A percentile compares a stretch with the other conserved stretches of the same genome.
phyloP scores from a whole-genome alignment of 495 filamentous ascomycete genomes.

The Neurospora cerealis region DNA sequence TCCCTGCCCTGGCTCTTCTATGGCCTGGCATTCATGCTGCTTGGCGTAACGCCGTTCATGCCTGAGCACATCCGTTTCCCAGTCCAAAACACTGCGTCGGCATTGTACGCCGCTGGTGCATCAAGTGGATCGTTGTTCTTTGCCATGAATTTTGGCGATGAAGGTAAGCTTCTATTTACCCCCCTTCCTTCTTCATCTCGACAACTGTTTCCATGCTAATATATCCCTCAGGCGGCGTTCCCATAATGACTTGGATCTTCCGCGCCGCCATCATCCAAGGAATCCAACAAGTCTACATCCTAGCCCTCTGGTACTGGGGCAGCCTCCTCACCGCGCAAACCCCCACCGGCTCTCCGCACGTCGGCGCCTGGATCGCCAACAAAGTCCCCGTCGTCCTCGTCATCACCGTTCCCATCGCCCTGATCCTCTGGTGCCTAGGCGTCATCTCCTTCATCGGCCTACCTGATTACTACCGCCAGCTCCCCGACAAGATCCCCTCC shows the following conservation, averaged over 20 bases:
- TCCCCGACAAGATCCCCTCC: conserved; percentile 55
- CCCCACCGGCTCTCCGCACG: not conserved
- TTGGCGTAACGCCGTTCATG: conserved; percentile 50
- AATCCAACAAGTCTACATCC: conserved; percentile 52
- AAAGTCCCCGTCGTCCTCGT: conserved; percentile 28
- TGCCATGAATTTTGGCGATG: conserved; percentile 56
- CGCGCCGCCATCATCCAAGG: conserved; percentile 55
- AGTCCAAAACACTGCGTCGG: conserved; percentile 49
- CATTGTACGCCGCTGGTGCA: conserved; percentile 47
- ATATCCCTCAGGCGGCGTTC: conserved; percentile 30
- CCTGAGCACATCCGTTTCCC: conserved; percentile 30
- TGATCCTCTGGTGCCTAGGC: conserved; percentile 40
- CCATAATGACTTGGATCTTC: conserved; percentile 53
- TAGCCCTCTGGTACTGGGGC: conserved; percentile 56
- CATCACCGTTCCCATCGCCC: conserved; percentile 40
- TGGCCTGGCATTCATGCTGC: conserved; percentile 48
- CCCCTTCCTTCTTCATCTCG: not conserved
- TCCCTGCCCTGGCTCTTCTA: conserved; percentile 46
- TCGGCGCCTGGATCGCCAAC: conserved; percentile 13
- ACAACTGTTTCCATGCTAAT: not conserved
- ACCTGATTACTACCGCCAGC: conserved; percentile 56
- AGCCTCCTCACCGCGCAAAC: conserved; percentile 22
- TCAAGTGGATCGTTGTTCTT: conserved; percentile 53
- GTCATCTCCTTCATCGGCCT: conserved; percentile 44
- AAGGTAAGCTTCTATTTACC: conserved; percentile 21